A percentile compares a stretch with the other conserved stretches of the same genome.
Conservation (phyloP, 148 eudicot genomes). For the Vaccinium corymbosum region DNA sequence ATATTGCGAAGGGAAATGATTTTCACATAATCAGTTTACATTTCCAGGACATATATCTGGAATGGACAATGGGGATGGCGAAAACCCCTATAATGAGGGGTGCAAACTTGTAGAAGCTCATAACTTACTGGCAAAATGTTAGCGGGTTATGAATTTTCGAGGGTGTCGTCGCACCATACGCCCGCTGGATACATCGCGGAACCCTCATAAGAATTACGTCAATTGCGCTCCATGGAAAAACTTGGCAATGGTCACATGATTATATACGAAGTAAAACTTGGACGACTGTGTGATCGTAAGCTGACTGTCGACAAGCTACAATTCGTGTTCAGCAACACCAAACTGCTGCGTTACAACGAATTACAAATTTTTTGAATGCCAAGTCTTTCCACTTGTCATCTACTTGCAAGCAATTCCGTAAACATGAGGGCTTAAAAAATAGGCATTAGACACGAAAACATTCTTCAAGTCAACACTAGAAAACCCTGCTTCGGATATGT, state of each 20-base stretch:
- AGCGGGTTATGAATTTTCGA: no score
- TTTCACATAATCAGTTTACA: no score
- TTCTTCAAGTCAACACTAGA: slow-evolving; percentile 41
- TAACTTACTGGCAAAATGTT: no score
- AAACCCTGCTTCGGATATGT: slow-evolving; percentile 73
- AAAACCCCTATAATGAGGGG: no score
- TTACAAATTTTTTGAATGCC: background rate
- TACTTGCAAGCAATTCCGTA: slow-evolving; percentile 74
- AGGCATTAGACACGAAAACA: slow-evolving; percentile 42
- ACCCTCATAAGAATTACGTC: background rate
- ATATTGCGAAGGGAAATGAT: no score
- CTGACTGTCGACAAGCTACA: background rate
- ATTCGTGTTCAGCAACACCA: background rate
- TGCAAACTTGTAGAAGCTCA: no score
- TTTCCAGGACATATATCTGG: no score
- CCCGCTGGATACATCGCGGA: background rate
- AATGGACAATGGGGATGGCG: no score
- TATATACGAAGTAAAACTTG: background rate
- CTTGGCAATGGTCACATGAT: background rate
- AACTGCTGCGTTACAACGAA: background rate
- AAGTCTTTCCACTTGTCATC: background rate
- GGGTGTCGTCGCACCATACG: no score
- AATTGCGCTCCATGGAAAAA: background rate
- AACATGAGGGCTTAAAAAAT: slow-evolving; percentile 56
- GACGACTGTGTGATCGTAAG: background rate